Base-by-base conservation (phyloP, 169 alveolate genomes). In the Babesia divergens region DNA sequence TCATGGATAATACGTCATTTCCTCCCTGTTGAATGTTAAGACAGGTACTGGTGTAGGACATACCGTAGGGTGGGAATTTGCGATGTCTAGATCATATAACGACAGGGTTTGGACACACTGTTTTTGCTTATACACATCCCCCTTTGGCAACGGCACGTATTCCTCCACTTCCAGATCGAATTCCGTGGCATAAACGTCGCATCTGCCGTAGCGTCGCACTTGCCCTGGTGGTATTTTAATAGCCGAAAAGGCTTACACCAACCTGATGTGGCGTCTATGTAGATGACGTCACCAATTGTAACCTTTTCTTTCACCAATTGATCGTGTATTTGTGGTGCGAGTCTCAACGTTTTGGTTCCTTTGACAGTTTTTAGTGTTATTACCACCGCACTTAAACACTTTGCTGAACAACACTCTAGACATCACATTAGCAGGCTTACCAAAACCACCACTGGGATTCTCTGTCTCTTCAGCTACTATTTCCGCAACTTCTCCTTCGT, bases 71-170 rank as follows among this genome's bases (percentile, higher is more conserved):
- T 97, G 93, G 42, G 99, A 99, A 83, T 98, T 98, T 0, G 99
- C 99, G 42, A 96, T 91, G 83, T 98, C 99, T 46, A 98, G 90
- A 84, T 97, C 99, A 92, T 98, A 99, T 82, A 98, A 90, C 22
- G 99, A 97, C 54, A 98, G 97, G 86, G 97, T 99, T 91, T 98
- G 98, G 46, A 97, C 98, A 14, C 98, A 97, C 87, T 97, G 99
- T 84, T 97, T 98, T 87, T 97, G 97, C 93, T 98, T 98, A 83
- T 96, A 98, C n/a, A 98, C 99, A 65, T 98, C 99, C 34, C 99
- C 99, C 82, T 97, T 97, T 2, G 99, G 99, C 38, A 98, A 86
- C 6, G 99, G 99, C 22, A 98, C 99, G 67, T 95, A 98, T 76
- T 97, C 99, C 91, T 98, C 99, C 44, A 98, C 97, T 82, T 98